phyloP scores from a whole-genome alignment of 768 basidiomycete species.

The Trametes cingulata region DNA sequence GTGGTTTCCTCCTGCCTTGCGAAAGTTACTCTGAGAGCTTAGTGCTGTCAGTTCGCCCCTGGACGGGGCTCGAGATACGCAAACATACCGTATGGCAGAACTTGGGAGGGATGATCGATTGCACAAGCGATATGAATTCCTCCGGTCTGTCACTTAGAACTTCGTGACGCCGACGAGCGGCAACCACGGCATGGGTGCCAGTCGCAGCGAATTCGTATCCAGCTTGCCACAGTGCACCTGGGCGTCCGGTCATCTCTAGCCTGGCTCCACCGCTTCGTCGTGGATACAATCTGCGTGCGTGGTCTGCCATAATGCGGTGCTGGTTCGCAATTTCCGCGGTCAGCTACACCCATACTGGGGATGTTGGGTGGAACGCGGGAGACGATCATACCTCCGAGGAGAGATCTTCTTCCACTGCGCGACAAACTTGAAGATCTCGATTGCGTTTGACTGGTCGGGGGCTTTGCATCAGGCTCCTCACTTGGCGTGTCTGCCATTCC shows the following conservation, averaged over 20 bases:
- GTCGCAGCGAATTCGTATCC: neutral
- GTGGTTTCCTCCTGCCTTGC: no score
- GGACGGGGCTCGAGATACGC: neutral
- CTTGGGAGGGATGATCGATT: neutral
- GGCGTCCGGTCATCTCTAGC: no score
- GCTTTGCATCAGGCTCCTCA: neutral
- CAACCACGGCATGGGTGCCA: neutral
- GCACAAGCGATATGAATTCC: neutral
- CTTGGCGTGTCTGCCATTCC: neutral
- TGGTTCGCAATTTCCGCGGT: no score
- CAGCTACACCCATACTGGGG: no score
- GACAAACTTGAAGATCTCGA: neutral
- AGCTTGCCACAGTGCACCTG: no score
- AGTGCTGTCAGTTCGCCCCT: neutral
- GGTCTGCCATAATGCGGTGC: neutral
- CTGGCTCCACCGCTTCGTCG: neutral
- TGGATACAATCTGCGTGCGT: neutral
- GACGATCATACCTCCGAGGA: neutral
- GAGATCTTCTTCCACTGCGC: neutral
- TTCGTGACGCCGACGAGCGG: neutral
- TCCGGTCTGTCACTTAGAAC: neutral
- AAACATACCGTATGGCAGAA: neutral
- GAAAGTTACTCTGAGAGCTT: no score
- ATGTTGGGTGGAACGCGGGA: neutral
- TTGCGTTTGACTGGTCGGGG: no score